These are phyloP conservation scores for Posidonia australis DNA, from an alignment of 106 monocot genomes.

Conservation along the genomic window DNA sequence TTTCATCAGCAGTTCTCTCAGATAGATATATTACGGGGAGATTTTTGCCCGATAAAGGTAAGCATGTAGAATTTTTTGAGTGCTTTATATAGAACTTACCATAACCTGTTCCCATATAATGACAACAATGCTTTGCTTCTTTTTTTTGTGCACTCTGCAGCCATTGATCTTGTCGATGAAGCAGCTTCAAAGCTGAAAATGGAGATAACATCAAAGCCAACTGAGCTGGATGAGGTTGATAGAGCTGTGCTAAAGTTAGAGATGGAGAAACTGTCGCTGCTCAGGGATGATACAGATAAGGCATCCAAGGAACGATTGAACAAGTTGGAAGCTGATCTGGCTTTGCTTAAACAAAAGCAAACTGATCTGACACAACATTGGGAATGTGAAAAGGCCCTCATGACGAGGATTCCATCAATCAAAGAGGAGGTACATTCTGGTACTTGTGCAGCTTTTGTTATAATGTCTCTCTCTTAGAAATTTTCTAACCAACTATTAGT, in stretches of 20 bases:
- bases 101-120: background rate
- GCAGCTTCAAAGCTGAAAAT: conserved; percentile 89
- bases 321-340: conserved; percentile 75
- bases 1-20: conserved; percentile 66
- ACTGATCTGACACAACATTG: conserved; percentile 56
- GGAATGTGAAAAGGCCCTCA: conserved; percentile 77
- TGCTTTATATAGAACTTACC: background rate
- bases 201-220: conserved; percentile 96
- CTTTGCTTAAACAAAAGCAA: conserved; percentile 59
- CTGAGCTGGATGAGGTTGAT: conserved; percentile 87
- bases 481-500: background rate
- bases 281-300: conserved; percentile 80
- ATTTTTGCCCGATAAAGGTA: conserved; percentile 91
- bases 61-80: background rate
- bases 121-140: background rate
- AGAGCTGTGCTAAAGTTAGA: conserved; percentile 88
- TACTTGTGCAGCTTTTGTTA: background rate
- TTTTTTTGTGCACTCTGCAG: conserved; percentile 26
- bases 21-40: conserved; percentile 74
- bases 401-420: conserved; percentile 72
- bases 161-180: conserved; percentile 93
- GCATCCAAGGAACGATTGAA: conserved; percentile 71
- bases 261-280: conserved; percentile 92
- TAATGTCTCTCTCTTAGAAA: background rate
- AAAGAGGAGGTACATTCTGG: conserved; percentile 63